Evolutionary conservation across 176 grass and related monocot species (phyloP).

Genomic region (Dactylis glomerata): DNA sequence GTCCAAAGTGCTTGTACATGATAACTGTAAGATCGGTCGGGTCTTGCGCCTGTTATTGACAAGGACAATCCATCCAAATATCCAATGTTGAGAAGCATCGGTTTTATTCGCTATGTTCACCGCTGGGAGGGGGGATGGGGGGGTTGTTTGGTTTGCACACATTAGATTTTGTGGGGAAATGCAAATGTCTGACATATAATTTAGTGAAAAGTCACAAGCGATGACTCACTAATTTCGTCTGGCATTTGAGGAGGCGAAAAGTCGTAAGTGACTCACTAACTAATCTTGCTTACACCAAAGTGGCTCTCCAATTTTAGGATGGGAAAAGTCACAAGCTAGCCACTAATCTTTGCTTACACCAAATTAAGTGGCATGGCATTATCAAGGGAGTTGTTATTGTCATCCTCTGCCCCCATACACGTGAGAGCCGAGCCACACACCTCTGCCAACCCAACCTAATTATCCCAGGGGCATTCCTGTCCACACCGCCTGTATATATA

Average conservation of each 20-base stretch:
- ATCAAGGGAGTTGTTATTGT: constrained; percentile 25
- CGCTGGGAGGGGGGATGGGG: too few relatives aligned
- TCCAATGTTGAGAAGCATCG: background rate
- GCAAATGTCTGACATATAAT: background rate
- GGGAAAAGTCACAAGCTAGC: background rate
- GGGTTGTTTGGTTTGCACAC: too few relatives aligned
- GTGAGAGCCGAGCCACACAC: constrained; percentile 32
- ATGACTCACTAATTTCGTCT: background rate
- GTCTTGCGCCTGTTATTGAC: too few relatives aligned
- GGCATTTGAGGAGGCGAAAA: background rate
- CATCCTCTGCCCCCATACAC: constrained; percentile 19
- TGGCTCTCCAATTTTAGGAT: background rate
- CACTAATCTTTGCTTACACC: background rate
- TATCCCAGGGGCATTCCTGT: constrained; percentile 39
- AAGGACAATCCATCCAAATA: too few relatives aligned
- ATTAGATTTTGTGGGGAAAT: background rate
- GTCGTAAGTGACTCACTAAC: background rate
- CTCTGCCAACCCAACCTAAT: constrained; percentile 39
- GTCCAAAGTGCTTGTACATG: background rate
- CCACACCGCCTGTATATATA: constrained; percentile 36
- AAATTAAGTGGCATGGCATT: constrained; percentile 22
- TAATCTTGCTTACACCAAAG: background rate
- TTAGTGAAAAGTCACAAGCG: background rate
- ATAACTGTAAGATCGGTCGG: background rate
- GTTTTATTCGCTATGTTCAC: background rate